Evolutionary conservation across 148 eudicot species (phyloP).

Genomic region (Pharnaceum exiguum): DNA sequence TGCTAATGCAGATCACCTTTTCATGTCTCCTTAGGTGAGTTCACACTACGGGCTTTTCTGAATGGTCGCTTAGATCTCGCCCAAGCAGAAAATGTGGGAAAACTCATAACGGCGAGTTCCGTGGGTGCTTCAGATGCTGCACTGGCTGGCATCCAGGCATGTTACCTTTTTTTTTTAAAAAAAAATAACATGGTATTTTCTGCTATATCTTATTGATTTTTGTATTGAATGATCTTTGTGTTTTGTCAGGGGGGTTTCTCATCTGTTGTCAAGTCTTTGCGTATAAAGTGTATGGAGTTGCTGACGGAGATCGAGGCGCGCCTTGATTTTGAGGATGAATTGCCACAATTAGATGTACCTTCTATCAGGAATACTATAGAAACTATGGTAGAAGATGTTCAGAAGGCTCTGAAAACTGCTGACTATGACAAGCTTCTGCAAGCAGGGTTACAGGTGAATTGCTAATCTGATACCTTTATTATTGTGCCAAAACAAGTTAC

Average conservation of each 20-base stretch:
- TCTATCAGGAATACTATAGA: constrained; percentile 39
- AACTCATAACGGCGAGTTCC: constrained; percentile 82
- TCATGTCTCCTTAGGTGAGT: constrained; percentile 61
- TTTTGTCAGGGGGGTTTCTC: constrained; percentile 86
- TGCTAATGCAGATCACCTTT: no score
- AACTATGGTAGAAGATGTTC: constrained; percentile 56
- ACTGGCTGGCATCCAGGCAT: constrained; percentile 89
- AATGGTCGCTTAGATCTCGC: constrained; percentile 95
- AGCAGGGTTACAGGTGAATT: constrained; percentile 81
- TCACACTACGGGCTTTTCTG: constrained; percentile 93
- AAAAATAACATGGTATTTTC: constrained; percentile 1
- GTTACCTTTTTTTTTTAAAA: no score
- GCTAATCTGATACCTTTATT: not conserved
- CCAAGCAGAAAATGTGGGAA: constrained; percentile 93
- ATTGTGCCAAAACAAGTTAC: no score
- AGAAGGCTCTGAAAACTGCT: constrained; percentile 75
- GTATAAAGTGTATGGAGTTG: constrained; percentile 77
- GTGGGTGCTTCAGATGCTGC: constrained; percentile 93
- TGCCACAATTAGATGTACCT: constrained; percentile 73
- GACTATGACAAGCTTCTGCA: constrained; percentile 90
- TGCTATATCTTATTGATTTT: not conserved
- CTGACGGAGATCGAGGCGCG: constrained; percentile 98
- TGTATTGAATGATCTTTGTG: not conserved
- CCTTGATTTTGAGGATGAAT: constrained; percentile 97
- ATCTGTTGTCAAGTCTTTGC: constrained; percentile 62